Evolutionary conservation across 768 basidiomycete genomes (phyloP).

Genomic region (Boletus rufocinnamomeus): DNA sequence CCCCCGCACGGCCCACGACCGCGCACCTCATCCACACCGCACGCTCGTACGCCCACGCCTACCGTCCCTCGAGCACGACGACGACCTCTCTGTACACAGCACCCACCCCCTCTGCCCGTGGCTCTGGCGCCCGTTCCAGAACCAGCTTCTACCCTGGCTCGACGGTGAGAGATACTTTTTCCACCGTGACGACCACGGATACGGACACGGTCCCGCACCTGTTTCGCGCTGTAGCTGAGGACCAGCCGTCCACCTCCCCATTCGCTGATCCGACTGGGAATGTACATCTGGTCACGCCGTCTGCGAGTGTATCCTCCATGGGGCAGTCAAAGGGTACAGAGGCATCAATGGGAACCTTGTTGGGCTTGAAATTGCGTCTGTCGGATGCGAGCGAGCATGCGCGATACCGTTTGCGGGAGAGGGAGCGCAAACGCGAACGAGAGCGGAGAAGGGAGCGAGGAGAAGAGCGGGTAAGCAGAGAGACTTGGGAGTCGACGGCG

Average conservation of each 20-base stretch:
- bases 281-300: background rate
- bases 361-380: slow-evolving; percentile 24
- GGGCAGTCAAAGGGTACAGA: background rate
- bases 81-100: slow-evolving; percentile 20
- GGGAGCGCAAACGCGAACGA: slow-evolving; percentile 20
- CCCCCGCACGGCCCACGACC: slow-evolving; percentile 16
- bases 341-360: slow-evolving; percentile 2
- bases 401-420: slow-evolving; percentile 23
- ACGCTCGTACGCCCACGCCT: slow-evolving; percentile 19
- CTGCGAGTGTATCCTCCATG: background rate
- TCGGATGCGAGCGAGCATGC: slow-evolving; percentile 30
- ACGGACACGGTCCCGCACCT: slow-evolving; percentile 16
- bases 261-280: background rate
- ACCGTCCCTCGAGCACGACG: slow-evolving; percentile 14
- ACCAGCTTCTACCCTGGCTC: slow-evolving; percentile 9
- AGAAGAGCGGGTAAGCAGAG: background rate
- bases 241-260: background rate
- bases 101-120: slow-evolving; percentile 6
- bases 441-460: background rate
- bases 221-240: slow-evolving; percentile 2
- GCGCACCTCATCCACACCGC: slow-evolving; percentile 21
- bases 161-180: slow-evolving; percentile 21
- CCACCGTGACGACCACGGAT: slow-evolving; percentile 26
- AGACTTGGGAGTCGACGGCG: too few relatives aligned
- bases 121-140: slow-evolving; percentile 19